Base-by-base conservation (phyloP, 768 basidiomycete genomes). In the Coprinellus aureogranulatus region DNA sequence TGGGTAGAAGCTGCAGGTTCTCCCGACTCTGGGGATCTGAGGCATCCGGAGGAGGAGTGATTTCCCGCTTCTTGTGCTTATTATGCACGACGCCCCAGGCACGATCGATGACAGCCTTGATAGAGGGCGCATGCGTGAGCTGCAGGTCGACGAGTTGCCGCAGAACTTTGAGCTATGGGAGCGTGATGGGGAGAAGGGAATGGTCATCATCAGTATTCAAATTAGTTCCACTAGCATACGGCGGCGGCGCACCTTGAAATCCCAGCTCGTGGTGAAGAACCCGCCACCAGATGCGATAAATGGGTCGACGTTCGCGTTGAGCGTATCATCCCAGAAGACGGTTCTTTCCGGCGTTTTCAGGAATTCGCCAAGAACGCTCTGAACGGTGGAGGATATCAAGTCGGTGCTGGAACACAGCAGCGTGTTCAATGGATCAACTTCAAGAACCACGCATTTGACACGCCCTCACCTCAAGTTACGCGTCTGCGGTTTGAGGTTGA, bases 81-180 rank as follows among this genome's bases (percentile, higher is more conserved):
- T 86, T 86, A 62, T 90, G 88, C 54, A 82, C 81, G 66, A 91
- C 88, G 66, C 90, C 90, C 90, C 92, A 92, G 50, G 90, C 90
- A 68, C 84, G 85, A 80, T 93, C 90, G 70, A 93, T 88, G 52
- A 76, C 75, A 51, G 72, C 76, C 72, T 90, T 90, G 67, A 92
- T 81, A 53, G 87, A 84, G 30, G 76, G 69, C 60, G 83, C 82
- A 67, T 92, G 87, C 46, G 76, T 74, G 2, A 94, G 81, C 67
- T 93, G 92, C 66, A 93, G 75, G 70, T 94, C 92, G 61, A 94
- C 90, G 23, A 94, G 81, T 65, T 92, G 85, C 30, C 92, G 87
- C 59, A 94, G 76, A 58, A 94, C 82, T 73, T 84, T 86, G 71
- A 94, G 84, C 92, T 94, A 58, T 34, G 34, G 34, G 34, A 34